Base-by-base conservation (phyloP, 331 rosid genomes). In the Acacia concinna region DNA sequence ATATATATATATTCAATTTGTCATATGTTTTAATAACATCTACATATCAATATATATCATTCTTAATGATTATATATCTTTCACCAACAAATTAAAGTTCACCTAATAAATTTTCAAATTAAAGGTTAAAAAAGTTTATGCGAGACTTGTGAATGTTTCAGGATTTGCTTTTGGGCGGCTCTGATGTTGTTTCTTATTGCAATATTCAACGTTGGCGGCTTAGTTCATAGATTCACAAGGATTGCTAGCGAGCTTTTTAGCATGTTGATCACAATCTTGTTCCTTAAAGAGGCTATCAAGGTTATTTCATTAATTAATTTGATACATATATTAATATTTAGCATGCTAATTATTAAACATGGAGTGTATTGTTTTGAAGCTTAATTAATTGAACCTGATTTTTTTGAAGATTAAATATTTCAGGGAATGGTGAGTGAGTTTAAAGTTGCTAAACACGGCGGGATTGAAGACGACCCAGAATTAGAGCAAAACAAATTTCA, bases 141-240 rank as follows among this genome's bases (percentile, higher is more conserved):
- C 14, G 20, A 31, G 27, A 63, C 18, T 32, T 37, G 8, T 34
- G 38, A 76, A 75, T 59, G 21, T 35, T 77, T 74, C 87, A 89
- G 98, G 98, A 94, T 91, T 79, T 92, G 97, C 66, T 88, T 90
- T 37, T 94, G 97, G 97, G 91, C 97, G 23, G 82, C 97, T 73
- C 88, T 94, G 54, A 82, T 90, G 85, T 79, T 94, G 66, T 81
- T 94, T 68, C 86, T 94, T 57, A 82, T 92, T 10, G 97, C 93
- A 38, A 84, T 89, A 52, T 87, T 94, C 91, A 92, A 92, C 81
- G 97, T 88, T 44, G 91, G 90, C 67, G 70, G 73, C 18, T 63
- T 90, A 18, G 89, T 90, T 87, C 92, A 81, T 21, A 88, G 83
- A 74, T 94, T 94, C 81, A 94, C 98, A 0, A 89, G 98, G 84